phyloP scores from a whole-genome alignment of 306 rosid species.

The Cyclanthera cordifolia region DNA sequence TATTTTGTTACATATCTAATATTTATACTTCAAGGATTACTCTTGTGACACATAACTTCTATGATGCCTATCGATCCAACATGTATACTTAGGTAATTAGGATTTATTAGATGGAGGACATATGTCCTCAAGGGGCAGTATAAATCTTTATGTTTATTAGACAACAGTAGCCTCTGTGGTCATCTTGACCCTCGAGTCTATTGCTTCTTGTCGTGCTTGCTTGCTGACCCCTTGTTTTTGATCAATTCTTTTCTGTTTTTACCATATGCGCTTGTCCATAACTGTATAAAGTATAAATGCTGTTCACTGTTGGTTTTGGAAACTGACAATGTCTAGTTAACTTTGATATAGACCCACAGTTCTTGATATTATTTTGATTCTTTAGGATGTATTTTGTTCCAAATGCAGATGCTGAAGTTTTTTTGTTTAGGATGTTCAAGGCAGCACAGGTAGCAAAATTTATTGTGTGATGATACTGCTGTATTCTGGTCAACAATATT shows the following conservation, averaged over 20 bases:
- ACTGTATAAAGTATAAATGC: background rate
- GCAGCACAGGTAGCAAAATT: too few species aligned
- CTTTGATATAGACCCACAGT: background rate
- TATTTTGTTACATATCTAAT: background rate
- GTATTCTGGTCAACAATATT: constrained; percentile 48
- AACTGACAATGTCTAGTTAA: background rate
- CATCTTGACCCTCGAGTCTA: background rate
- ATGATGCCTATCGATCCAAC: background rate
- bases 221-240: background rate
- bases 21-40: background rate
- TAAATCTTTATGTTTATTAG: background rate
- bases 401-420: background rate
- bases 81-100: background rate
- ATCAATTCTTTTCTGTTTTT: background rate
- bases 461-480: constrained; percentile 13
- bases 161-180: background rate
- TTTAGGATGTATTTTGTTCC: background rate
- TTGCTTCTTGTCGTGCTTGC: background rate
- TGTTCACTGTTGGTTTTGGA: background rate
- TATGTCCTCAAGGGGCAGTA: too few species aligned
- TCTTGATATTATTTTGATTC: background rate
- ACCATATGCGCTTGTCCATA: background rate
- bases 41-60: too few species aligned
- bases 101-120: background rate
- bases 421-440: background rate